These are phyloP conservation scores for Sphagnum contortum DNA, from an alignment of 225 moss, liverwort and hornwort species.

Conservation along the genomic window DNA sequence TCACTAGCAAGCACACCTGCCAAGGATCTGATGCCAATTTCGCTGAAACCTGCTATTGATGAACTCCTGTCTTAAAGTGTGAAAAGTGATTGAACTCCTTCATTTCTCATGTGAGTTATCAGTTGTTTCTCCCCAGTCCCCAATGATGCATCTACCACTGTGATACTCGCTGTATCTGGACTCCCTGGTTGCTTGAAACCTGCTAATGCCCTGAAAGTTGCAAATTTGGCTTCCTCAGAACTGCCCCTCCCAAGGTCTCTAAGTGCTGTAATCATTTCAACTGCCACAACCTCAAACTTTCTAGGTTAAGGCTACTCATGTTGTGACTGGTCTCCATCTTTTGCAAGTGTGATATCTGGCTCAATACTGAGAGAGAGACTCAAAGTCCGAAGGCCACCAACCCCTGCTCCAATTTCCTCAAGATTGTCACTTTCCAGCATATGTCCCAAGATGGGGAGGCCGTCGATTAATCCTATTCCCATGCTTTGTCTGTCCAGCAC, in stretches of 20 bases:
- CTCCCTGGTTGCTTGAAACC: constrained; percentile 11
- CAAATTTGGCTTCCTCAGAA: constrained; percentile 16
- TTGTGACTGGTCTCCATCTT: neutral
- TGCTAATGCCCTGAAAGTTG: constrained; percentile 30
- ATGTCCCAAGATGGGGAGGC: constrained; percentile 25
- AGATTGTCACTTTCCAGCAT: constrained; percentile 52
- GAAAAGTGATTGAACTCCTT: constrained; percentile 31
- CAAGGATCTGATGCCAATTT: constrained; percentile 38
- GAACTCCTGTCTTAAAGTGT: constrained; percentile 34
- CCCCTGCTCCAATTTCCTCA: constrained; percentile 37
- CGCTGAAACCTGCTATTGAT: constrained; percentile 15
- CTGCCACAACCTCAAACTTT: constrained; percentile 16
- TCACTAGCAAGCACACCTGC: constrained; percentile 54
- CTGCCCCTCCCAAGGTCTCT: constrained; percentile 28
- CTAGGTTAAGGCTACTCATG: neutral
- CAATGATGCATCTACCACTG: neutral
- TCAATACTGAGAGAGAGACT: constrained; percentile 8
- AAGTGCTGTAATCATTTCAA: constrained; percentile 47
- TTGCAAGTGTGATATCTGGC: neutral
- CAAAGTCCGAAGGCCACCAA: constrained; percentile 56
- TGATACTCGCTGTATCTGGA: neutral
- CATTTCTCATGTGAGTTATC: constrained; percentile 10
- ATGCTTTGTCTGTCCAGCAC: constrained; percentile 34
- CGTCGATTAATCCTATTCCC: constrained; percentile 32
- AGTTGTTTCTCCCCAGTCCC: constrained; percentile 3